Evolutionary conservation across 176 grass and related monocot species (phyloP).

Genomic region (Ensete glaucum): DNA sequence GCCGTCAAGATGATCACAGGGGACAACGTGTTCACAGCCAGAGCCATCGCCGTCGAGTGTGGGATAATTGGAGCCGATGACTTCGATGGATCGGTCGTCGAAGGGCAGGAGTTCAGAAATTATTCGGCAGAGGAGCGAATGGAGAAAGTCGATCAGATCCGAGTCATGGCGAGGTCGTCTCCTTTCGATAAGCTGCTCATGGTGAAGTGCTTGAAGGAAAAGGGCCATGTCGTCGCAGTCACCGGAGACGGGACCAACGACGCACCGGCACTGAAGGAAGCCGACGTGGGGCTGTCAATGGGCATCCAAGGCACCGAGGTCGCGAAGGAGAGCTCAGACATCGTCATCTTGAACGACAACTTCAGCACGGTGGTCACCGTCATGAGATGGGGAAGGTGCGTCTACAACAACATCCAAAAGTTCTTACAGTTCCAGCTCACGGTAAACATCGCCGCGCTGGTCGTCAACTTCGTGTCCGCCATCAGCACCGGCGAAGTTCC

Average conservation of each 20-base stretch:
- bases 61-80: conserved; percentile 39
- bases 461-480: conserved; percentile 60
- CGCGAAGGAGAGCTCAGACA: conserved; percentile 86
- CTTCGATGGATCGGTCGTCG: conserved; percentile 28
- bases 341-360: conserved; percentile 80
- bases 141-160: conserved; percentile 39
- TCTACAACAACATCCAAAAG: conserved; percentile 88
- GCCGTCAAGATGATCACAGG: conserved; percentile 90
- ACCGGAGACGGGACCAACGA: conserved; percentile 90
- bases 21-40: conserved; percentile 76
- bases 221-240: conserved; percentile 78
- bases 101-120: conserved; percentile 71
- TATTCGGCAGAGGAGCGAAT: conserved; percentile 42
- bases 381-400: conserved; percentile 70
- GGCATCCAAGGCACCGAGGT: conserved; percentile 81
- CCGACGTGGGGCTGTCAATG: conserved; percentile 76
- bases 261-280: conserved; percentile 75
- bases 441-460: conserved; percentile 55
- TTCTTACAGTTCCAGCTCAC: conserved; percentile 91
- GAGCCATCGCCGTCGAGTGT: conserved; percentile 65
- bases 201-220: conserved; percentile 72
- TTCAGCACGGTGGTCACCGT: conserved; percentile 72
- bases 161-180: conserved; percentile 66
- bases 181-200: conserved; percentile 69
- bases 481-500: conserved; percentile 42